Percentiles rank a stretch among this genome's conserved stretches.
Evolutionary conservation across 2,329 filamentous ascomycete species (phyloP).

Genomic region (Colletotrichum karsti): DNA sequence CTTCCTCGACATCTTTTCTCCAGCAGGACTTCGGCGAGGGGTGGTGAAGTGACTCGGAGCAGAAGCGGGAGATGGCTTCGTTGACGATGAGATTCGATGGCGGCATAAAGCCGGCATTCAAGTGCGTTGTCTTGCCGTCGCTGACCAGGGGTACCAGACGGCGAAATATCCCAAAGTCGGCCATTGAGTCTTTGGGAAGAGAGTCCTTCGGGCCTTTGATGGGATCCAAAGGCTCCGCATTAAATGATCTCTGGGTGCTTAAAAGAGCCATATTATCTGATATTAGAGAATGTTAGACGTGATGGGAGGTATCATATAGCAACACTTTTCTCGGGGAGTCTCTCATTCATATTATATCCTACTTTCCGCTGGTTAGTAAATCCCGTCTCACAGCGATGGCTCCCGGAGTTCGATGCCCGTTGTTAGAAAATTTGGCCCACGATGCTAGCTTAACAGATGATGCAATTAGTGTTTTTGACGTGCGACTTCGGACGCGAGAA

Average conservation of each 20-base stretch:
- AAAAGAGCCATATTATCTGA: too few species aligned
- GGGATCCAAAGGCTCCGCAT: background rate
- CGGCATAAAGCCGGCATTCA: conserved; percentile 40
- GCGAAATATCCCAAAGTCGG: conserved; percentile 31
- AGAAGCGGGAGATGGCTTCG: conserved; percentile 37
- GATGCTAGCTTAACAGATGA: too few species aligned
- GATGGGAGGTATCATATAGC: too few species aligned
- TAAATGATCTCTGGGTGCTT: too few species aligned
- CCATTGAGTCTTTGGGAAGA: fast-evolving
- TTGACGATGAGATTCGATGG: conserved; percentile 41
- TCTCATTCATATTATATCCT: too few species aligned
- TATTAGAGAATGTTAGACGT: too few species aligned
- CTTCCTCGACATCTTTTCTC: background rate
- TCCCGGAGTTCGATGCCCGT: background rate
- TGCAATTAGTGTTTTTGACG: too few species aligned
- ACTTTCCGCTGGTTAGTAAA: too few species aligned
- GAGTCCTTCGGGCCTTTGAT: background rate
- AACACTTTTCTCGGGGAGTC: too few species aligned
- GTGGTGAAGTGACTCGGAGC: conserved; percentile 34
- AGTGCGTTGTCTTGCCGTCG: conserved; percentile 31
- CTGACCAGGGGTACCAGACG: conserved; percentile 33
- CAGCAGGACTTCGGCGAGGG: conserved; percentile 32
- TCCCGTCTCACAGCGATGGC: too few species aligned
- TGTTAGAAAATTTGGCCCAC: background rate
- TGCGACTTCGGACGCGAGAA: too few species aligned